Evolutionary conservation across 352 stramenopile genomes (phyloP).

Genomic region (Pythium aphanidermatum): DNA sequence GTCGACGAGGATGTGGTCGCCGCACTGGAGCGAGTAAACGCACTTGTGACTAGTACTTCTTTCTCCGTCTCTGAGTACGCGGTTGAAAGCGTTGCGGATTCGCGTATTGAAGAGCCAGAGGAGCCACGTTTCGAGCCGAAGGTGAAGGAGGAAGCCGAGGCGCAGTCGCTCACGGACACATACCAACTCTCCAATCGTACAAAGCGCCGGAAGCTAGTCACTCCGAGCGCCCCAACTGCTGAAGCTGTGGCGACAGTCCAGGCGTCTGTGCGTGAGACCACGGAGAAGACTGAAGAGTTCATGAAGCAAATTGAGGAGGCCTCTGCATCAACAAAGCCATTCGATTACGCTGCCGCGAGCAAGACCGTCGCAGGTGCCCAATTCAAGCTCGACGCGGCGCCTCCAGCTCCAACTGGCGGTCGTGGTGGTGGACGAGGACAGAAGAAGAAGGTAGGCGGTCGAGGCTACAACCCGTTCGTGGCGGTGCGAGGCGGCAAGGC

Average conservation of each 20-base stretch:
- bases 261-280: slow-evolving; percentile 21
- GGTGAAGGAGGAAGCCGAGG: slow-evolving; percentile 19
- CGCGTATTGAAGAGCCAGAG: background rate
- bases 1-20: background rate
- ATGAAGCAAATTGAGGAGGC: slow-evolving; percentile 34
- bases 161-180: slow-evolving; percentile 69
- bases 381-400: slow-evolving; percentile 20
- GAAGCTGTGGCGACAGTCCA: slow-evolving; percentile 15
- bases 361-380: slow-evolving; percentile 14
- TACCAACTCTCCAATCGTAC: slow-evolving; percentile 64
- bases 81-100: slow-evolving; percentile 2
- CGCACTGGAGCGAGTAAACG: slow-evolving; percentile 41
- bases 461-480: slow-evolving; percentile 76
- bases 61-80: slow-evolving; percentile 49
- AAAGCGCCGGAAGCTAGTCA: slow-evolving; percentile 53
- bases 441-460: slow-evolving; percentile 33
- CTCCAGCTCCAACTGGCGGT: slow-evolving; percentile 2
- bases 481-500: slow-evolving; percentile 37
- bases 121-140: slow-evolving; percentile 1
- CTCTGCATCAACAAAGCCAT: slow-evolving; percentile 8
- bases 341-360: slow-evolving; percentile 25
- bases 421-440: slow-evolving; percentile 8
- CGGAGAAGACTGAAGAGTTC: slow-evolving; percentile 34
- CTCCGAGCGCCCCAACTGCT: slow-evolving; percentile 16
- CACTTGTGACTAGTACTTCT: slow-evolving; percentile 42